These are phyloP conservation scores for Ophiostoma sp. DNA, from an alignment of 2,329 filamentous ascomycete genomes.

Conservation along the genomic window DNA sequence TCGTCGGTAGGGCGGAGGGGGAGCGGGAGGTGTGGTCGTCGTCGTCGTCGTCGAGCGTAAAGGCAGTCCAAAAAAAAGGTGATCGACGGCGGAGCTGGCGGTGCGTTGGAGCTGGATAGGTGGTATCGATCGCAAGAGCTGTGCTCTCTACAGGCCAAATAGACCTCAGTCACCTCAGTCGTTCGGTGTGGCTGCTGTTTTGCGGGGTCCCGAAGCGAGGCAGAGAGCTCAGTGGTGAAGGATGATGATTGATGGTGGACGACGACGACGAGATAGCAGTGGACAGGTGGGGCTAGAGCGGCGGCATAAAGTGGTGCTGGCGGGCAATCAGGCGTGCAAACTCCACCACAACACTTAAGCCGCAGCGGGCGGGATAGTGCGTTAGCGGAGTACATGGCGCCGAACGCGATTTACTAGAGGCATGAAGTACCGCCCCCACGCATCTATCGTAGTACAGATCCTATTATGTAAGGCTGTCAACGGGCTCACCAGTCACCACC, in stretches of 20 bases:
- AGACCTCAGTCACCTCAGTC: no score
- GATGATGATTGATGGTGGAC: no score
- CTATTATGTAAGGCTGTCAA: background rate
- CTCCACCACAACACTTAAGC: conserved; percentile 2
- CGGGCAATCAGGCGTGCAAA: background rate
- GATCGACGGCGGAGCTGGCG: no score
- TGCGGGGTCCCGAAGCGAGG: no score
- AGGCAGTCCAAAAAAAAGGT: no score
- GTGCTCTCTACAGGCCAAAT: no score
- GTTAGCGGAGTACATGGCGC: background rate
- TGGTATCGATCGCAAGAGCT: no score
- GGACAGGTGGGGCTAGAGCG: background rate
- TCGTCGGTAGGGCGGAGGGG: background rate
- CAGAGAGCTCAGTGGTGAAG: no score
- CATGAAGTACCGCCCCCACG: background rate
- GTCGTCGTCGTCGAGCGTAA: no score
- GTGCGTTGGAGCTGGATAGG: no score
- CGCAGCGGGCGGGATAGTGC: conserved; percentile 10
- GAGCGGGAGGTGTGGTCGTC: background rate
- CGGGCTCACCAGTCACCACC: background rate
- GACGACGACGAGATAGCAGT: background rate
- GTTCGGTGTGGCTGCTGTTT: no score
- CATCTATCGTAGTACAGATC: background rate
- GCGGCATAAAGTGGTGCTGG: conserved; percentile 5
- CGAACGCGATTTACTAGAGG: background rate